Conservation (phyloP, 148 eudicot genomes). For the Arctostaphylos glauca region DNA sequence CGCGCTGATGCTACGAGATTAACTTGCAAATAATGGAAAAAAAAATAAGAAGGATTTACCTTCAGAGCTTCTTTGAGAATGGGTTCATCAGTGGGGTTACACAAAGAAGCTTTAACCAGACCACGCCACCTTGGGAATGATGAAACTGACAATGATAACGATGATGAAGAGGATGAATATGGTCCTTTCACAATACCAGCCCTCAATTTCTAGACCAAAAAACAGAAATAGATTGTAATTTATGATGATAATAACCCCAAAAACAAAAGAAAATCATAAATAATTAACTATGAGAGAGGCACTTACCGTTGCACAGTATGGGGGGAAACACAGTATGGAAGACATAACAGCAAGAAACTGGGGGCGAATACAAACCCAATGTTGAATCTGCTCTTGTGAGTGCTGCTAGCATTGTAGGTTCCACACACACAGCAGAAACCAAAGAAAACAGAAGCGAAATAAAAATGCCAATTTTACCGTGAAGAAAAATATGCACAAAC, state of each 20-base stretch:
- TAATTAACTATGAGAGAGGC: not conserved
- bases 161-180: not conserved
- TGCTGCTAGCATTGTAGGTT: not conserved
- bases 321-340: not conserved
- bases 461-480: too few relatives aligned
- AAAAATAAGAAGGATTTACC: constrained; percentile 24
- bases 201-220: not conserved
- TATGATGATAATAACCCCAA: not conserved
- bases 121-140: not conserved
- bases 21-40: not conserved
- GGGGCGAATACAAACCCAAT: not conserved
- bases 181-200: not conserved
- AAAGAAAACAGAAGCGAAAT: not conserved
- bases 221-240: not conserved
- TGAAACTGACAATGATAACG: not conserved
- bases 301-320: not conserved
- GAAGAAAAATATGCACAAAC: too few relatives aligned
- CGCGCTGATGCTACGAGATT: not conserved
- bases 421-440: not conserved
- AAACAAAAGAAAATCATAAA: not conserved
- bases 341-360: constrained; percentile 3
- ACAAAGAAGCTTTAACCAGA: constrained; percentile 40
- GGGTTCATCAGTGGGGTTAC: constrained; percentile 45
- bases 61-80: constrained; percentile 56
- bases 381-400: not conserved